A percentile compares a stretch with the other conserved stretches of the same genome.
Evolutionary conservation across 768 basidiomycete species (phyloP).

Genomic region (Trametes cubensis): DNA sequence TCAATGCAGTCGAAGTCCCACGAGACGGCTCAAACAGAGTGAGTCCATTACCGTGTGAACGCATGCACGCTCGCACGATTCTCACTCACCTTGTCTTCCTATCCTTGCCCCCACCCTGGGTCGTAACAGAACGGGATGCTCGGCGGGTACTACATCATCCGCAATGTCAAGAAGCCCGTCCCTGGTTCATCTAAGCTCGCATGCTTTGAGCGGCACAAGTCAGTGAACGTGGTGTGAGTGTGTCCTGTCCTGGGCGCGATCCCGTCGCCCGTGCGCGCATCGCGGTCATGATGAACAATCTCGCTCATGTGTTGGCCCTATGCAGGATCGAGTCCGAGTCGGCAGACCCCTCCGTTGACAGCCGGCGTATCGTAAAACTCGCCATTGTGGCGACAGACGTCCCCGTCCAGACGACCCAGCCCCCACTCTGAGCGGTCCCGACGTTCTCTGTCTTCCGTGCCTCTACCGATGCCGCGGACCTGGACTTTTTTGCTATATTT

Average conservation of each 20-base stretch:
- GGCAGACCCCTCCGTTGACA: constrained; percentile 40
- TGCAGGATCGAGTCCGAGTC: constrained; percentile 48
- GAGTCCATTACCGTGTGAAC: constrained; percentile 27
- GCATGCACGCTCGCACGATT: neutral
- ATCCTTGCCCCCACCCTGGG: neutral
- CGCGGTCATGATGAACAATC: neutral
- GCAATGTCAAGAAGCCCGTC: constrained; percentile 46
- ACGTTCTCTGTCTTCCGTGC: neutral
- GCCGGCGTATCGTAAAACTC: constrained; percentile 51
- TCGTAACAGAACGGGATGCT: constrained; percentile 47
- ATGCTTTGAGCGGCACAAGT: constrained; percentile 53
- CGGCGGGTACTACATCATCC: constrained; percentile 53
- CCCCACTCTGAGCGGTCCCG: constrained; percentile 9
- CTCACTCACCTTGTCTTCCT: constrained; percentile 13
- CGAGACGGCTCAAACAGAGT: constrained; percentile 47
- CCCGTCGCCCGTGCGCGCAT: neutral
- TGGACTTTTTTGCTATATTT: neutral
- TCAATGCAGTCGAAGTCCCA: constrained; percentile 47
- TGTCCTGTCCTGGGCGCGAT: neutral
- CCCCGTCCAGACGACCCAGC: constrained; percentile 22
- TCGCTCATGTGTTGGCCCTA: constrained; percentile 1
- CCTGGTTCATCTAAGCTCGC: constrained; percentile 38
- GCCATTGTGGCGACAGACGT: constrained; percentile 53
- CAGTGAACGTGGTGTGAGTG: constrained; percentile 52
- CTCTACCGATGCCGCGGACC: neutral